These are phyloP conservation scores for Dioszegia aurantiaca DNA, from an alignment of 768 basidiomycete genomes.

Conservation along the genomic window DNA sequence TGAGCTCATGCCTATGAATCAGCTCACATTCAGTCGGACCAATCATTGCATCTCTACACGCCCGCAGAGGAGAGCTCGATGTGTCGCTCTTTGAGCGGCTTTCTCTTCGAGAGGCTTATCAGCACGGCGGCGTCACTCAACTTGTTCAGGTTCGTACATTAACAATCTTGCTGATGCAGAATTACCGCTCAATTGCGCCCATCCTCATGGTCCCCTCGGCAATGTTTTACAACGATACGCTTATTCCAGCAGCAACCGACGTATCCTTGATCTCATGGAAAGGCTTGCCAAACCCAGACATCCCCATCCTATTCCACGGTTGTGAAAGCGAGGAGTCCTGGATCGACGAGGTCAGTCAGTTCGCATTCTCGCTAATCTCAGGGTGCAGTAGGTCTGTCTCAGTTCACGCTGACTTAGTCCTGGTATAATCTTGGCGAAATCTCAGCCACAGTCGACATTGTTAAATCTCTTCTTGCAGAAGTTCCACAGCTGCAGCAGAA, in stretches of 20 bases:
- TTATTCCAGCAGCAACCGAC: conserved; percentile 38
- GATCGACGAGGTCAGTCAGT: conserved; percentile 41
- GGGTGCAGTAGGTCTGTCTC: conserved; percentile 13
- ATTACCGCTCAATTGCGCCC: conserved; percentile 51
- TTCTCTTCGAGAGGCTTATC: conserved; percentile 38
- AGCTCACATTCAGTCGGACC: conserved; percentile 52
- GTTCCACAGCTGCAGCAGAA: conserved; percentile 22
- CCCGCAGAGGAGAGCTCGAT: conserved; percentile 47
- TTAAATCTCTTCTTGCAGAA: conserved; percentile 28
- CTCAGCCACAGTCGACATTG: conserved; percentile 24
- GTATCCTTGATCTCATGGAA: conserved; percentile 34
- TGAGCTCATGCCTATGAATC: conserved; percentile 11
- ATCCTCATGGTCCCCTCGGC: conserved; percentile 51
- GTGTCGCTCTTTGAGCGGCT: conserved; percentile 52
- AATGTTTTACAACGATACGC: conserved; percentile 51
- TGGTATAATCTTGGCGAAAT: conserved; percentile 50
- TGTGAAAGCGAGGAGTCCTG: conserved; percentile 43
- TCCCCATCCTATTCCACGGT: conserved; percentile 49
- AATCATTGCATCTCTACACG: conserved; percentile 39
- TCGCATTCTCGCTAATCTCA: too few relatives aligned
- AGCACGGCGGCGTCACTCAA: conserved; percentile 13
- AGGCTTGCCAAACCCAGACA: conserved; percentile 30
- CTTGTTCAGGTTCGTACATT: conserved; percentile 21
- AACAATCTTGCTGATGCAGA: conserved; percentile 20
- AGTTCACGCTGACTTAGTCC: conserved; percentile 15